Evolutionary conservation across 495 filamentous ascomycete genomes (phyloP).

Genomic region (Trichoderma asperelloides): DNA sequence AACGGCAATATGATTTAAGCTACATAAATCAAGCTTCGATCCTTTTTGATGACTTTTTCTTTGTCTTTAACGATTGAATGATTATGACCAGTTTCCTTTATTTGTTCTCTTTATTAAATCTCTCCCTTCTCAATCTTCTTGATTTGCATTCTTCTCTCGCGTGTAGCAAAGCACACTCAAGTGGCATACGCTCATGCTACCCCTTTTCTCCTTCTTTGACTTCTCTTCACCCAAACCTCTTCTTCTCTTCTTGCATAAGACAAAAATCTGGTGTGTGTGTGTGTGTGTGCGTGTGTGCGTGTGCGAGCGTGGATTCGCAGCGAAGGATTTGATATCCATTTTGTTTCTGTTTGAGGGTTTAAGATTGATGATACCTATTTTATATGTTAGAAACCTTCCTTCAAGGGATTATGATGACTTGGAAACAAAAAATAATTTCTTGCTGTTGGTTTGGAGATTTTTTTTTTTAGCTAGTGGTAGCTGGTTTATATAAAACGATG

Average conservation of each 20-base stretch:
- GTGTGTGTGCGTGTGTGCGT: not conserved
- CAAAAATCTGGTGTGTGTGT: not conserved
- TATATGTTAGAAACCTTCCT: not conserved
- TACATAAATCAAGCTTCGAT: not conserved
- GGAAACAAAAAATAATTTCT: not conserved
- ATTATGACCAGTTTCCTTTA: constrained; percentile 4
- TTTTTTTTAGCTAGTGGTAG: not conserved
- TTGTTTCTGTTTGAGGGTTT: constrained; percentile 15
- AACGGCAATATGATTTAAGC: constrained; percentile 70
- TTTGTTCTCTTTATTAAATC: constrained; percentile 10
- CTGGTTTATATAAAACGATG: constrained; percentile 3
- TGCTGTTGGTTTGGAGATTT: not conserved
- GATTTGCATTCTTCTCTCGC: not conserved
- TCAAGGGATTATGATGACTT: constrained; percentile 11
- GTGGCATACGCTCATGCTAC: not conserved
- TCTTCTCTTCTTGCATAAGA: constrained; percentile 13
- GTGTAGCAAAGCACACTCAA: not conserved
- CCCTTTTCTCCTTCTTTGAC: not conserved
- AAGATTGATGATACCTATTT: constrained; percentile 13
- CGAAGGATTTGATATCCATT: constrained; percentile 14
- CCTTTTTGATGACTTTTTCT: not conserved
- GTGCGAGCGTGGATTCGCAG: not conserved
- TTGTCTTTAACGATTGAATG: not conserved
- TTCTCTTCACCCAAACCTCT: constrained; percentile 14
- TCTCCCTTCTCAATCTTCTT: constrained; percentile 13